These are phyloP conservation scores for Aureobasidium sp. DNA, from an alignment of 2,329 filamentous ascomycete species.

Conservation along the genomic window DNA sequence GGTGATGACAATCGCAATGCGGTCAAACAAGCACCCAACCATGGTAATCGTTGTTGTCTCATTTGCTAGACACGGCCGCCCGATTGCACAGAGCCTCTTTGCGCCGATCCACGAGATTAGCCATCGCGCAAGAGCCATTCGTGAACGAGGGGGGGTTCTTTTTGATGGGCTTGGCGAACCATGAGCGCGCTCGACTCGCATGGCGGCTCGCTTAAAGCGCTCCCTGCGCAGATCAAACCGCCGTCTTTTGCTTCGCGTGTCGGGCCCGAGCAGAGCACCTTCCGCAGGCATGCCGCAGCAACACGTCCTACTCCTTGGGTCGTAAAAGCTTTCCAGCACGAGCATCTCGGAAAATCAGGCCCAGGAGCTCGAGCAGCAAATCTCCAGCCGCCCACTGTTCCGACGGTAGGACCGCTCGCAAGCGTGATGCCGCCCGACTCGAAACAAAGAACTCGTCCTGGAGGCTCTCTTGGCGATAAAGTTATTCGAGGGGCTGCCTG, in stretches of 20 bases:
- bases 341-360: slow-evolving; percentile 3
- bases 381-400: background rate
- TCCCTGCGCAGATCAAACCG: slow-evolving; percentile 12
- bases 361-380: slow-evolving; percentile 9
- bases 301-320: background rate
- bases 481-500: background rate
- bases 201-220: slow-evolving; percentile 12
- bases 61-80: background rate
- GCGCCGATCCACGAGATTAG: background rate
- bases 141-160: background rate
- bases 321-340: slow-evolving; percentile 1
- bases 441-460: slow-evolving; percentile 1
- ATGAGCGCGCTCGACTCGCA: background rate
- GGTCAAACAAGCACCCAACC: background rate
- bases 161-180: slow-evolving; percentile 12
- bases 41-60: background rate
- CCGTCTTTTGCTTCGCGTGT: slow-evolving; percentile 4
- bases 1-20: background rate
- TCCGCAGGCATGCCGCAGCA: slow-evolving; percentile 9
- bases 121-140: slow-evolving; percentile 7
- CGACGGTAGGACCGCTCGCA: slow-evolving; percentile 1
- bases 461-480: background rate
- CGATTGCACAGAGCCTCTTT: slow-evolving; percentile 1
- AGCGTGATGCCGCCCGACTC: background rate
- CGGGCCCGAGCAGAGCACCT: slow-evolving; percentile 7